Base-by-base conservation (phyloP, 148 eudicot genomes). In the Mesembryanthemum crystallinum region DNA sequence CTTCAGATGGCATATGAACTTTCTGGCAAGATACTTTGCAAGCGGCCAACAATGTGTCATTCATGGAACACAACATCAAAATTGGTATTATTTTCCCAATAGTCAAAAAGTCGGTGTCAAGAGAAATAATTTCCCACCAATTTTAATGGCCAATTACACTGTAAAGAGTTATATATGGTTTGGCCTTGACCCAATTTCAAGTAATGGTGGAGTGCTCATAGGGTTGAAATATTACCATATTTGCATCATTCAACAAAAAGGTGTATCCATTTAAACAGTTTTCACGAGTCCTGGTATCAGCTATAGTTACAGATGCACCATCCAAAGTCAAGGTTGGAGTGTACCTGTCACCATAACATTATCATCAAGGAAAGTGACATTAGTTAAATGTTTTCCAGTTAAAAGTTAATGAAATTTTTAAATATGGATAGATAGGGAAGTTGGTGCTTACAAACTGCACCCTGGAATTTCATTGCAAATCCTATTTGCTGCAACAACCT, bases 401-500 rank as follows among this genome's bases (percentile, higher is more conserved):
- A 45, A 2, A 1, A 45, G 11, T 24, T 21, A 55, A 23, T n/a
- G 28, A 57, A 23, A 55, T 65, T 59, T 27, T 20, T 37, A 15
- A 55, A 52, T 37, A 64, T 32, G 55, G 64, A 52, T 37, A 58
- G 49, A 28, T 1, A 75, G 59, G 45, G 32, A 59, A 74, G 52
- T 17, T 64, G 57, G 64, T 72, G 80, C 94, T 92, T 78, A 94
- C 98, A 82, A 80, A 71, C 73, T 80, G 83, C 83, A 85, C 83
- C 90, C 86, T 66, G 97, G 97, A 65, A 95, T 83, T 76, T 92
- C 94, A 64, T 86, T 86, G 84, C 79, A 73, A 61, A 90, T 86
- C 83, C 72, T 78, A 68, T 59, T 78, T 78, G 83, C 86, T 75
- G 88, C 87, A 73, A 90, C 69, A 69, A 81, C 55, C 97, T 93